Evolutionary conservation across 371 early-diverging fungal genomes (phyloP).

Genomic region (Mortierella polycephala): DNA sequence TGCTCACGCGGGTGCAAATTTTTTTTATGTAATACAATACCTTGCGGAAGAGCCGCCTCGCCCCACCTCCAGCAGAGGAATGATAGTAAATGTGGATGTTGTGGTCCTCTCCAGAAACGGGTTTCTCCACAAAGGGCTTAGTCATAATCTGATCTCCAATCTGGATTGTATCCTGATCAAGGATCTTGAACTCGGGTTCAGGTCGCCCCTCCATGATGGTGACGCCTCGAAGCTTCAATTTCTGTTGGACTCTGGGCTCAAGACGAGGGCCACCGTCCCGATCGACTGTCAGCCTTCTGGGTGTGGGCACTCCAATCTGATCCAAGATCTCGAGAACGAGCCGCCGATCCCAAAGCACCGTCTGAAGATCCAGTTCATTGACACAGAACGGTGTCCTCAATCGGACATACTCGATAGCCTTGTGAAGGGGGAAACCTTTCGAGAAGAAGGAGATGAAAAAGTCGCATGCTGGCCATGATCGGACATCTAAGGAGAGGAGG

Average conservation of each 20-base stretch:
- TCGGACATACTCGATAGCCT: slow-evolving; percentile 91
- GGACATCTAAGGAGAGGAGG: slow-evolving; percentile 65
- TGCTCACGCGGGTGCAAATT: no score
- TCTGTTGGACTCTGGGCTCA: slow-evolving; percentile 60
- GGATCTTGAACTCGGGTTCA: slow-evolving; percentile 57
- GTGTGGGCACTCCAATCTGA: slow-evolving; percentile 88
- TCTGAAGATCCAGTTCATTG: slow-evolving; percentile 93
- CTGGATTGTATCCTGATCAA: slow-evolving; percentile 81
- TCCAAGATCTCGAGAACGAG: slow-evolving; percentile 89
- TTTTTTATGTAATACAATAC: slow-evolving; percentile 44
- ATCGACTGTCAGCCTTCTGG: slow-evolving; percentile 79
- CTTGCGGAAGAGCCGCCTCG: slow-evolving; percentile 95
- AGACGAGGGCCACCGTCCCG: slow-evolving; percentile 79
- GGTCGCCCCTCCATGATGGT: slow-evolving; percentile 57
- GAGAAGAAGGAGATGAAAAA: slow-evolving; percentile 98
- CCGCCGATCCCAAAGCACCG: slow-evolving; percentile 93
- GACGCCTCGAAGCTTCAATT: slow-evolving; percentile 59
- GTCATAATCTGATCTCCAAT: slow-evolving; percentile 73
- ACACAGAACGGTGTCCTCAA: slow-evolving; percentile 88
- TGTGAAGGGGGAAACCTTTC: slow-evolving; percentile 93
- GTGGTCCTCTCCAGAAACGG: slow-evolving; percentile 96
- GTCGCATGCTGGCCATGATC: slow-evolving; percentile 96
- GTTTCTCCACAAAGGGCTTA: slow-evolving; percentile 99
- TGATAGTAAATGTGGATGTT: slow-evolving; percentile 97
- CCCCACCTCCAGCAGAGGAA: slow-evolving; percentile 88